Conservation (phyloP, 2,329 filamentous ascomycete genomes). For the Exophiala sideris region DNA sequence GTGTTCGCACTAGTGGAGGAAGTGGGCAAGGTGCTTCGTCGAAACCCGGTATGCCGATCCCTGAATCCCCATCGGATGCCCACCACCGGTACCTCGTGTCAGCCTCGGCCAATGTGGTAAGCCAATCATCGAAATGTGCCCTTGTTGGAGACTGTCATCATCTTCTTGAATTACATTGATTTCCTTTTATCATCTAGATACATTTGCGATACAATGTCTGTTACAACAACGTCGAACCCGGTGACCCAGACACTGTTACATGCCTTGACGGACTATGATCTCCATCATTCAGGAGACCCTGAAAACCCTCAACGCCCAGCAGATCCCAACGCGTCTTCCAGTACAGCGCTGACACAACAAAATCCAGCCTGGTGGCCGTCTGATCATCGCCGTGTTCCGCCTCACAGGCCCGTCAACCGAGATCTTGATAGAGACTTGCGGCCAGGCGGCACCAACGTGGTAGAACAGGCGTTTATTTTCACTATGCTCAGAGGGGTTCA, state of each 20-base stretch:
- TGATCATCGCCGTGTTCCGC: conserved; percentile 47
- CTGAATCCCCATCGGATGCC: no score
- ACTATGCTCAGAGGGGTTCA: conserved; percentile 3
- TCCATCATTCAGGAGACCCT: conserved; percentile 6
- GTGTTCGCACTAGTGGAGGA: no score
- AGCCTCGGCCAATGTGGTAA: no score
- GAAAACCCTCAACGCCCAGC: neutral
- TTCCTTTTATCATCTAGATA: neutral
- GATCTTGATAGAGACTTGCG: neutral
- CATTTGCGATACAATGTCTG: conserved; percentile 2
- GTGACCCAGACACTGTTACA: neutral
- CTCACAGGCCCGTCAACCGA: conserved; percentile 39
- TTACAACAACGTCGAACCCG: neutral
- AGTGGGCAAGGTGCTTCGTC: no score
- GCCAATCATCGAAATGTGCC: no score
- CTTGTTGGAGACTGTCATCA: no score
- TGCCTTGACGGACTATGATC: neutral
- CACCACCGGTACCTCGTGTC: no score
- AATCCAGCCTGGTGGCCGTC: conserved; percentile 46
- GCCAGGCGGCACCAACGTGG: conserved; percentile 2
- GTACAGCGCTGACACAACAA: conserved; percentile 5
- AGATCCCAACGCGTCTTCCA: neutral
- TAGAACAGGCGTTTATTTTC: conserved; percentile 5
- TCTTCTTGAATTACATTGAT: no score
- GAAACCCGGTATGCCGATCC: no score